phyloP scores from a whole-genome alignment of 805 yeast genomes.

The Torulaspora delbrueckii region DNA sequence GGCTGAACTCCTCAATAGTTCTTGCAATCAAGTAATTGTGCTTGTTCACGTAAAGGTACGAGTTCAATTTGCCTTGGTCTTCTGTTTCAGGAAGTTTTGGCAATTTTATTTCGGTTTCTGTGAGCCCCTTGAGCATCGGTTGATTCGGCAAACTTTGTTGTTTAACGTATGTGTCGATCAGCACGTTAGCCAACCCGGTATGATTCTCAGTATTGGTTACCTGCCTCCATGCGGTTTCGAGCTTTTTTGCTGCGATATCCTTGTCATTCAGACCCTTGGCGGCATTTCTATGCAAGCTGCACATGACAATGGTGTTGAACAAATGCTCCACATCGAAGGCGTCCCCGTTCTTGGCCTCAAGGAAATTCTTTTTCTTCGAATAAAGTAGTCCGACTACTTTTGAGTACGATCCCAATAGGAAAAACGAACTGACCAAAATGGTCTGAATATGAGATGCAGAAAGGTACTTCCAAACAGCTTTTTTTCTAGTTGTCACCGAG shows the following conservation, averaged over 20 bases:
- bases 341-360: conserved; percentile 17
- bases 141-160: conserved; percentile 14
- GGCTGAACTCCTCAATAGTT: conserved; percentile 19
- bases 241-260: conserved; percentile 19
- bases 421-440: conserved; percentile 25
- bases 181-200: conserved; percentile 25
- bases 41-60: conserved; percentile 16
- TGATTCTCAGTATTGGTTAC: conserved; percentile 16
- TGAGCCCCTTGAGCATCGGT: conserved; percentile 12
- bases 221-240: conserved; percentile 21
- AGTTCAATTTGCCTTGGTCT: conserved; percentile 11
- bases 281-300: conserved; percentile 28
- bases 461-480: conserved; percentile 25
- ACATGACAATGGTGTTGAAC: conserved; percentile 28
- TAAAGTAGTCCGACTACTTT: conserved; percentile 22
- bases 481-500: conserved; percentile 24
- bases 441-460: conserved; percentile 22
- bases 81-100: conserved; percentile 10
- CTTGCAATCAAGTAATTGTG: conserved; percentile 23
- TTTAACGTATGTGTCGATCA: conserved; percentile 18
- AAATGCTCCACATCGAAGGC: conserved; percentile 29
- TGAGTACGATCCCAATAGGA: conserved; percentile 23
- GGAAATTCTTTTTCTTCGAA: conserved; percentile 16
- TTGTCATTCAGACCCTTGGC: conserved; percentile 15
- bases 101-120: conserved; percentile 6